Percentiles rank a stretch among this genome's conserved stretches.
Conservation (phyloP, 1,284 basidiomycete genomes). For the Fomitopsis palustris region DNA sequence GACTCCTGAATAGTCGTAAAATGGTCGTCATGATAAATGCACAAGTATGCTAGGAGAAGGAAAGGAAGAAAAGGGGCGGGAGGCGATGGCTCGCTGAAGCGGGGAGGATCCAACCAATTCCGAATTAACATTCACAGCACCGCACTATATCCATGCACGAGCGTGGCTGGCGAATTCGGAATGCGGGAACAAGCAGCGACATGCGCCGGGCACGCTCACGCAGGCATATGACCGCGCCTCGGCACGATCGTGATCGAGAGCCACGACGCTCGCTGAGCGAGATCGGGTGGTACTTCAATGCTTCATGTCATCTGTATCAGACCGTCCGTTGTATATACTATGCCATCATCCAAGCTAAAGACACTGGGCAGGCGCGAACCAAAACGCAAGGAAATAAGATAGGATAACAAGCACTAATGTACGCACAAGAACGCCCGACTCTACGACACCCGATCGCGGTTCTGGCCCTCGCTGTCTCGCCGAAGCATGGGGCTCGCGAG, state of each 20-base stretch:
- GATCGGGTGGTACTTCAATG: too few species aligned
- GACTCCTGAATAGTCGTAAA: neutral
- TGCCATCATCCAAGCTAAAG: neutral
- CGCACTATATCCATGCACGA: neutral
- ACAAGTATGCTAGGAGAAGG: neutral
- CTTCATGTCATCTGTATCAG: too few species aligned
- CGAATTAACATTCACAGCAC: neutral
- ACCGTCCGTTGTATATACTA: neutral
- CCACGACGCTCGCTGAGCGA: too few species aligned
- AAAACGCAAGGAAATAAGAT: constrained; percentile 4
- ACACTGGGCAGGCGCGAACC: neutral
- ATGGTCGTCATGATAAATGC: neutral
- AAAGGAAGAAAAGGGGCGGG: neutral
- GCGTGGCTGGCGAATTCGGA: neutral
- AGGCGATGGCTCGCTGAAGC: neutral
- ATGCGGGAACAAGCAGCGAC: neutral
- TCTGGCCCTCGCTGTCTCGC: constrained; percentile 35
- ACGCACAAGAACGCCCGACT: neutral
- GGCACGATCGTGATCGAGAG: too few species aligned
- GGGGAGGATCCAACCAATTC: neutral
- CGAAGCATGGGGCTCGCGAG: constrained; percentile 51
- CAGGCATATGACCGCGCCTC: neutral
- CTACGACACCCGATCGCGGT: constrained; percentile 20
- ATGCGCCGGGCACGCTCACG: neutral
- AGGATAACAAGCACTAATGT: constrained; percentile 1